These are phyloP conservation scores for Penicillium arizonense DNA, from an alignment of 495 filamentous ascomycete genomes.

Conservation along the genomic window DNA sequence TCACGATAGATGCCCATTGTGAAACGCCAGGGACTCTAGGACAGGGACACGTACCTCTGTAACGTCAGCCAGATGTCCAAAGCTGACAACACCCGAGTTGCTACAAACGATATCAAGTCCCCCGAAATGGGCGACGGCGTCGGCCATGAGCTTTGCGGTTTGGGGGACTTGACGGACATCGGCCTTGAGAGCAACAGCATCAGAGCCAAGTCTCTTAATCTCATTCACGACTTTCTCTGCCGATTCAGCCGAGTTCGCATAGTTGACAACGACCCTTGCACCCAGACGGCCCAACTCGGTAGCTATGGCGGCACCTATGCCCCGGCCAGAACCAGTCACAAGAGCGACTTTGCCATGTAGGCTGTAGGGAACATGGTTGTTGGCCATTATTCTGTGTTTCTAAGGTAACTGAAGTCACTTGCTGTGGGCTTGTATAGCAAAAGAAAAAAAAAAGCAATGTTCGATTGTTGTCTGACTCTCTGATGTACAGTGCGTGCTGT, in stretches of 20 bases:
- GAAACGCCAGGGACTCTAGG: too few species aligned
- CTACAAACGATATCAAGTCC: background rate
- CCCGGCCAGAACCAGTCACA: conserved; percentile 11
- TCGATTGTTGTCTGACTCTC: too few species aligned
- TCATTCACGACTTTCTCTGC: conserved; percentile 40
- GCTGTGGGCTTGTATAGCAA: too few species aligned
- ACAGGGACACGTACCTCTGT: too few species aligned
- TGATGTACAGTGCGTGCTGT: too few species aligned
- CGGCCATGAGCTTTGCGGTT: background rate
- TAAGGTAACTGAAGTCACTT: too few species aligned
- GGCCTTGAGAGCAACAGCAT: background rate
- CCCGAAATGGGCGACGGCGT: background rate
- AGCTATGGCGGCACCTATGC: conserved; percentile 30
- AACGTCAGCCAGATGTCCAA: background rate
- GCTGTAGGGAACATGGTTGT: background rate
- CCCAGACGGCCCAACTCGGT: conserved; percentile 39
- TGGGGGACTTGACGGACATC: background rate
- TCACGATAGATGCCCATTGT: too few species aligned
- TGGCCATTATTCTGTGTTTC: too few species aligned
- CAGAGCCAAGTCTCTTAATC: background rate
- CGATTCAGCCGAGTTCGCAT: conserved; percentile 19
- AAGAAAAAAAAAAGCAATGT: too few species aligned
- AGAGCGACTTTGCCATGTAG: background rate
- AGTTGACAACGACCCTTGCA: conserved; percentile 30
- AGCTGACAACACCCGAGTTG: conserved; percentile 1